Base-by-base conservation (phyloP, 2,329 filamentous ascomycete species). In the Scedosporium apiospermum region DNA sequence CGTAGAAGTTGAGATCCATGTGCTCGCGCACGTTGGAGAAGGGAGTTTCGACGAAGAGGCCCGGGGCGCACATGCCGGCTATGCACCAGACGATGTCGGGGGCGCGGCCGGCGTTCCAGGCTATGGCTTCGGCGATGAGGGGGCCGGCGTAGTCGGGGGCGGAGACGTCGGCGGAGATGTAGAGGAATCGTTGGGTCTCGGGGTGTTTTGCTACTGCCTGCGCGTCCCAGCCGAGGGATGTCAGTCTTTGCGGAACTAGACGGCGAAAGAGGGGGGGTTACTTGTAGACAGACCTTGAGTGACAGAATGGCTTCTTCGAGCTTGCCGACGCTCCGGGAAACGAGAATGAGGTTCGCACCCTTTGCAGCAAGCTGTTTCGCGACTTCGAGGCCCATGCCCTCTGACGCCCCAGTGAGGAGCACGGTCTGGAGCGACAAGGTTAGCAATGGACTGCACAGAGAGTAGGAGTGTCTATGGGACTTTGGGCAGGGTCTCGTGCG, bases 1-100 rank as follows among this genome's bases (percentile, higher is more conserved):
- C 90, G 82, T 88, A 96, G 78, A 91, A 98, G 76, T 97, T 93
- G 68, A 93, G 84, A 71, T 96, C 91, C 91, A 96, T 96, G 73
- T 96, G 91, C 66, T 81, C 78, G 51, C 88, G 83, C 67, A 92
- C 78, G 10, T 82, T 83, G 6, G 86, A 77, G 61, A 90, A 78
- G 7, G 88, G 81, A 46, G 85, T 86, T 65, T 96, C 90, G 66
- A 90, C 74, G 77, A 93, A 96, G 65, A 96, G 87, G 42, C 84
- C 82, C 0, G 93, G 93, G 16, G 79, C 81, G 5, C 89, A 84
- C 66, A 84, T 80, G 64, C 93, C 93, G 3, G 93, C 93, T 60
- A 92, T 83, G 72, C 91, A 93, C 92, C 95, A 98, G 41, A 98
- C 89, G 63, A 97, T 82, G 71, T 98, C 93, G 0, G 91, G 90